Percentiles rank a stretch among this genome's conserved stretches.
phyloP scores from a whole-genome alignment of 2,329 filamentous ascomycete species.

The Rutstroemia sp. region DNA sequence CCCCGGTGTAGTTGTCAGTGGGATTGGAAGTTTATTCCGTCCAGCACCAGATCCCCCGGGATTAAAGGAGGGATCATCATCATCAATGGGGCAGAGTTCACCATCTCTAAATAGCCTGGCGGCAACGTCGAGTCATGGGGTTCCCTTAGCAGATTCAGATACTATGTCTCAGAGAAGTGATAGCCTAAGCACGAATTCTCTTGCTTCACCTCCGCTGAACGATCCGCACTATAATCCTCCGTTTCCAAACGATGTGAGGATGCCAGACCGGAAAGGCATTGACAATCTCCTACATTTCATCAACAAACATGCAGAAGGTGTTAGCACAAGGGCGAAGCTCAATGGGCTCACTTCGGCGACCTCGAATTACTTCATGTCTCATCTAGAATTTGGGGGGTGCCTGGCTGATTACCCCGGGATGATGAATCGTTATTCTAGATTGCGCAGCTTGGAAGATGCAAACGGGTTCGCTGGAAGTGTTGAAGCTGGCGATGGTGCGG shows the following conservation, averaged over 20 bases:
- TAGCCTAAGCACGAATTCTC: conserved; percentile 21
- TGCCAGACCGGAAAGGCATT: conserved; percentile 63
- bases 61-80: conserved; percentile 10
- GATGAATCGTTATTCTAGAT: conserved; percentile 58
- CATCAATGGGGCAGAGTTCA: conserved; percentile 14
- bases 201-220: conserved; percentile 19
- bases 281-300: conserved; percentile 67
- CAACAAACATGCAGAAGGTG: conserved; percentile 65
- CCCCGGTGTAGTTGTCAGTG: conserved; percentile 76
- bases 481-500: conserved; percentile 27
- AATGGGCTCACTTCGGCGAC: conserved; percentile 54
- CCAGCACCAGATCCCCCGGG: conserved; percentile 34
- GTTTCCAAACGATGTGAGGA: conserved; percentile 65
- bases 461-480: conserved; percentile 41
- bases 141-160: conserved; percentile 17
- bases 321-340: conserved; percentile 2
- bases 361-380: conserved; percentile 66
- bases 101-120: conserved; percentile 14
- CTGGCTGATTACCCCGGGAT: conserved; percentile 70
- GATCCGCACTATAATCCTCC: conserved; percentile 69
- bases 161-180: conserved; percentile 18
- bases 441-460: conserved; percentile 66
- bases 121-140: conserved; percentile 17
- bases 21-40: conserved; percentile 69
- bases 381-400: conserved; percentile 75